Evolutionary conservation across 2,329 filamentous ascomycete genomes (phyloP).

Genomic region (Leptodontidium sp.): DNA sequence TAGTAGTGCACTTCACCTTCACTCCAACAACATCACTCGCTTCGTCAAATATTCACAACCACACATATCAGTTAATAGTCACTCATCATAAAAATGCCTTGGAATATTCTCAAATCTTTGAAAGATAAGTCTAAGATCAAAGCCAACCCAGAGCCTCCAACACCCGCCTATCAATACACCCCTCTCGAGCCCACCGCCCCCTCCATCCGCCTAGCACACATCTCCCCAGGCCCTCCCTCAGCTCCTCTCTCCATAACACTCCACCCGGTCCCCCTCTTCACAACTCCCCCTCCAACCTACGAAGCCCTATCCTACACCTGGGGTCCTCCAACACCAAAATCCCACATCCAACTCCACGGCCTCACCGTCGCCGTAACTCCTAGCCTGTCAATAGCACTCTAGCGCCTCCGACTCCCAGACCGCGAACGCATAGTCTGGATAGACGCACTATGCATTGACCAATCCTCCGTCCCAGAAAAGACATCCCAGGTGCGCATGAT

Average conservation of each 20-base stretch:
- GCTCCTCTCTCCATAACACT: background rate
- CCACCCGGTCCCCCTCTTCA: background rate
- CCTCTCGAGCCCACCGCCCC: background rate
- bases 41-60: background rate
- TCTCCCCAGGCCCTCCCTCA: background rate
- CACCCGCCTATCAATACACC: background rate
- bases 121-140: background rate
- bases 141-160: background rate
- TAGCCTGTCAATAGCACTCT: background rate
- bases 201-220: constrained; percentile 3
- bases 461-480: background rate
- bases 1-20: background rate
- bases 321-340: background rate
- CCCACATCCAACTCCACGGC: background rate
- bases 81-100: background rate
- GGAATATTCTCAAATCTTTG: background rate
- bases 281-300: background rate
- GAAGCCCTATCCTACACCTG: constrained; percentile 12
- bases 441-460: constrained; percentile 10
- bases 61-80: background rate
- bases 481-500: constrained; percentile 3
- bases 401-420: background rate
- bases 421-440: constrained; percentile 6
- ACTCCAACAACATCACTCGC: background rate
- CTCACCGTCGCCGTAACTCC: background rate